phyloP scores from a whole-genome alignment of 208 protist species.

The Trypanosoma brucei region DNA sequence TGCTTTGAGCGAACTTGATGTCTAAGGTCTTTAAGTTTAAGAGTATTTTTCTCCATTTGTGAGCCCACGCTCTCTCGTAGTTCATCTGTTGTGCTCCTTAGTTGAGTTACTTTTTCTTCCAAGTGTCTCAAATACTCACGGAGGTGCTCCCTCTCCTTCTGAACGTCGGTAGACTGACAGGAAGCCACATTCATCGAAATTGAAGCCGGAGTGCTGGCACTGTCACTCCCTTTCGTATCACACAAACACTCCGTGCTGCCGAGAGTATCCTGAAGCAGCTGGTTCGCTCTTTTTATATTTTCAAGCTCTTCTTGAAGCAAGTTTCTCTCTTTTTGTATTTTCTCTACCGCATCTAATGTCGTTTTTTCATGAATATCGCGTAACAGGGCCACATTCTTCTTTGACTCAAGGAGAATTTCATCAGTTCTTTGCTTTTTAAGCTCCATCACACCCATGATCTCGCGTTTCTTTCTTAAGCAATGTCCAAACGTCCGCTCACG shows the following conservation, averaged over 20 bases:
- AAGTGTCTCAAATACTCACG: constrained; percentile 57
- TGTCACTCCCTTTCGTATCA: constrained; percentile 23
- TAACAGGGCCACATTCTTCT: constrained; percentile 38
- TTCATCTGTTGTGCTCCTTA: constrained; percentile 45
- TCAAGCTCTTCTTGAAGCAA: constrained; percentile 58
- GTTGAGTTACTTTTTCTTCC: constrained; percentile 42
- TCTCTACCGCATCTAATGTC: constrained; percentile 38
- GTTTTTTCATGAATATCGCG: constrained; percentile 46
- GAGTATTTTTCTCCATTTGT: constrained; percentile 47
- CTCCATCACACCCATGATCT: constrained; percentile 51
- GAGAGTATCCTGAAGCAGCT: constrained; percentile 39
- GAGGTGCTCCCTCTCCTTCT: constrained; percentile 56
- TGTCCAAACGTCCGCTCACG: constrained; percentile 58
- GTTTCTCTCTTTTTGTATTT: constrained; percentile 63
- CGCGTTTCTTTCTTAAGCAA: constrained; percentile 60
- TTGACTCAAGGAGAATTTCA: constrained; percentile 54
- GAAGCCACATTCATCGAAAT: constrained; percentile 44
- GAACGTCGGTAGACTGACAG: constrained; percentile 30
- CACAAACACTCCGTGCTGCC: constrained; percentile 51
- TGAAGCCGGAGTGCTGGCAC: constrained; percentile 34
- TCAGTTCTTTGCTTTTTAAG: constrained; percentile 67
- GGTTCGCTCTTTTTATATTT: constrained; percentile 52
- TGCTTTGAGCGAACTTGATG: constrained; percentile 66
- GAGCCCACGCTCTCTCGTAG: constrained; percentile 44
- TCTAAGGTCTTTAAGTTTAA: constrained; percentile 49